These are phyloP conservation scores for Laguncularia racemosa DNA, from an alignment of 345 rosid genomes.

Conservation along the genomic window DNA sequence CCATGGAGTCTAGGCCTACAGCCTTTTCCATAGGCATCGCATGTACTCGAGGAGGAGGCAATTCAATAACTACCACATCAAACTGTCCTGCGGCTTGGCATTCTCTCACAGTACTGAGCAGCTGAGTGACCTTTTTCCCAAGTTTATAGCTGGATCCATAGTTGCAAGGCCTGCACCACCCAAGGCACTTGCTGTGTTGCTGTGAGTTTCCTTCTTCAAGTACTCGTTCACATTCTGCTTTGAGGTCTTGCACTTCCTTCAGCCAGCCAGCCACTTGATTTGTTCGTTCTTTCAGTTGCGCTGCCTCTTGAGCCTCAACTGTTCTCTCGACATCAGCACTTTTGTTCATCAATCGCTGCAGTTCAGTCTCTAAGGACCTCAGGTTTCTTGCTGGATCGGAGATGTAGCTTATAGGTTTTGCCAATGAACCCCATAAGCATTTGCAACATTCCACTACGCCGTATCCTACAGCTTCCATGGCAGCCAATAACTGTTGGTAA, in stretches of 20 bases:
- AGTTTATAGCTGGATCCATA: conserved; percentile 17
- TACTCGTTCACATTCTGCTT: background rate
- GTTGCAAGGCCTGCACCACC: conserved; percentile 7
- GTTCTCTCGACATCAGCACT: too few species aligned
- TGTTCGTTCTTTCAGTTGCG: background rate
- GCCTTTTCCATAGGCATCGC: background rate
- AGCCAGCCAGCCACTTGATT: conserved; percentile 1
- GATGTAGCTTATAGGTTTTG: too few species aligned
- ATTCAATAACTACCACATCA: background rate
- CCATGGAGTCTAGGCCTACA: background rate
- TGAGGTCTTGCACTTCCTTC: background rate
- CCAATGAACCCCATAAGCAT: too few species aligned
- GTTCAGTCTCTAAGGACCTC: too few species aligned
- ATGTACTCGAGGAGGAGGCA: background rate
- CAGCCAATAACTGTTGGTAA: too few species aligned
- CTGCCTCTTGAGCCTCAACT: background rate
- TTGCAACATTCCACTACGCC: too few species aligned
- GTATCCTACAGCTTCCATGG: too few species aligned
- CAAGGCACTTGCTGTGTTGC: conserved; percentile 13
- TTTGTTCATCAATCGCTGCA: too few species aligned
- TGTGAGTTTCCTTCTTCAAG: conserved; percentile 2
- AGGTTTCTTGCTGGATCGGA: too few species aligned
- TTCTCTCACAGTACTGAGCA: background rate
- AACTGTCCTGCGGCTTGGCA: background rate
- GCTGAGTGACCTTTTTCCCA: conserved; percentile 4